Percentiles rank a stretch among this genome's conserved stretches.
Evolutionary conservation across 2,329 filamentous ascomycete genomes (phyloP).

Genomic region (Colletotrichum limetticola): DNA sequence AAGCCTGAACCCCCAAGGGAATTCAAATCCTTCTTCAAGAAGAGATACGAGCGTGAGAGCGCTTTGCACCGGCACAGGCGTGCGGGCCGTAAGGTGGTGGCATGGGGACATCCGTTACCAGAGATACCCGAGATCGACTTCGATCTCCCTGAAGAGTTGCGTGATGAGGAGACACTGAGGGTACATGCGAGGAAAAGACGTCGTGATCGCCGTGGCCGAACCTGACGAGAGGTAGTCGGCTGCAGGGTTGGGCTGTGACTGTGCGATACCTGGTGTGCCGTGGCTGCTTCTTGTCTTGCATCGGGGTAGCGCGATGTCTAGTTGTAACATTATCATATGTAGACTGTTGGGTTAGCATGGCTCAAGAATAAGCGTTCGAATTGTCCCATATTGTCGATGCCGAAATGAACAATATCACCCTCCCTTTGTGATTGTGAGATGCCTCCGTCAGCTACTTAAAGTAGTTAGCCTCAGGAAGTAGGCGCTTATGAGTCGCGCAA

Average conservation of each 20-base stretch:
- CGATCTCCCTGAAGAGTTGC: slow-evolving; percentile 74
- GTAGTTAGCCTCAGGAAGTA: neutral
- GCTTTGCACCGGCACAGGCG: slow-evolving; percentile 80
- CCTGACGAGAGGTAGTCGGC: slow-evolving; percentile 39
- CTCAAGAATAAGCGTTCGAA: slow-evolving; percentile 31
- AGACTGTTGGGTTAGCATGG: slow-evolving; percentile 23
- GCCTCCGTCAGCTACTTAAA: neutral
- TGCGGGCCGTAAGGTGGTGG: slow-evolving; percentile 75
- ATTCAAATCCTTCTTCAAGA: slow-evolving; percentile 88
- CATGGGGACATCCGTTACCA: slow-evolving; percentile 85
- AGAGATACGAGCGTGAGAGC: slow-evolving; percentile 81
- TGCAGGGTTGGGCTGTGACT: neutral
- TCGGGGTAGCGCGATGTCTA: slow-evolving; percentile 4
- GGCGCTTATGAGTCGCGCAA: no score
- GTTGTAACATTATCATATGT: slow-evolving; percentile 32
- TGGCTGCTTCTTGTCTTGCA: slow-evolving; percentile 12
- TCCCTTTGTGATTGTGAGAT: neutral
- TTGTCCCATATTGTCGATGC: neutral
- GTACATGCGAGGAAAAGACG: slow-evolving; percentile 72
- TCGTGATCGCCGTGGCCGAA: slow-evolving; percentile 65
- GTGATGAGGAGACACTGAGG: slow-evolving; percentile 65
- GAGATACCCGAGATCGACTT: slow-evolving; percentile 80
- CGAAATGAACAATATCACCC: no score
- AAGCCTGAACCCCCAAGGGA: slow-evolving; percentile 61
- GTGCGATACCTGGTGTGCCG: slow-evolving; percentile 6